These are phyloP conservation scores for Ramaria sp. DNA, from an alignment of 768 basidiomycete species.

Conservation along the genomic window DNA sequence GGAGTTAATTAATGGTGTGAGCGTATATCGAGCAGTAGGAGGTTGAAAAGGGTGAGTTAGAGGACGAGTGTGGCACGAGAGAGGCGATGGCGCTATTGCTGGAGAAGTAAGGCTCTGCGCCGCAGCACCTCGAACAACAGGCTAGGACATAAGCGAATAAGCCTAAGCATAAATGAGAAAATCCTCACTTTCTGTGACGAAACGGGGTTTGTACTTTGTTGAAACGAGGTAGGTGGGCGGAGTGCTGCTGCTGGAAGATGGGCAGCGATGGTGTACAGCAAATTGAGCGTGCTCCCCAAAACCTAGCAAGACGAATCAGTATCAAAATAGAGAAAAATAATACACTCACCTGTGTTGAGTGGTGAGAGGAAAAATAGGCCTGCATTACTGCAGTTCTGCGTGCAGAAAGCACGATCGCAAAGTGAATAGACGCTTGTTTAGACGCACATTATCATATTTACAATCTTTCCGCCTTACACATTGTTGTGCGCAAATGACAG, in stretches of 20 bases:
- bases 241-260: background rate
- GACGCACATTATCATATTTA: no score
- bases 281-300: slow-evolving; percentile 2
- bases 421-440: background rate
- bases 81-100: background rate
- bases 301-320: background rate
- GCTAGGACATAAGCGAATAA: background rate
- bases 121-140: background rate
- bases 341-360: background rate
- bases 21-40: slow-evolving; percentile 2
- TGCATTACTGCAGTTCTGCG: background rate
- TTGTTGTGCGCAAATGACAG: no score
- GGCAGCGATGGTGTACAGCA: slow-evolving; percentile 3
- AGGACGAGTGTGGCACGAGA: background rate
- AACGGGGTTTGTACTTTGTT: background rate
- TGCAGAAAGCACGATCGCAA: background rate
- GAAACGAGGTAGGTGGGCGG: background rate
- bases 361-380: slow-evolving; percentile 3
- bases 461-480: no score
- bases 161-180: background rate
- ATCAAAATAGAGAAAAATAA: background rate
- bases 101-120: background rate
- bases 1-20: background rate
- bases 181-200: background rate
- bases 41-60: slow-evolving; percentile 1